phyloP scores from a whole-genome alignment of 2,329 filamentous ascomycete genomes.

The Fusarium sp. region DNA sequence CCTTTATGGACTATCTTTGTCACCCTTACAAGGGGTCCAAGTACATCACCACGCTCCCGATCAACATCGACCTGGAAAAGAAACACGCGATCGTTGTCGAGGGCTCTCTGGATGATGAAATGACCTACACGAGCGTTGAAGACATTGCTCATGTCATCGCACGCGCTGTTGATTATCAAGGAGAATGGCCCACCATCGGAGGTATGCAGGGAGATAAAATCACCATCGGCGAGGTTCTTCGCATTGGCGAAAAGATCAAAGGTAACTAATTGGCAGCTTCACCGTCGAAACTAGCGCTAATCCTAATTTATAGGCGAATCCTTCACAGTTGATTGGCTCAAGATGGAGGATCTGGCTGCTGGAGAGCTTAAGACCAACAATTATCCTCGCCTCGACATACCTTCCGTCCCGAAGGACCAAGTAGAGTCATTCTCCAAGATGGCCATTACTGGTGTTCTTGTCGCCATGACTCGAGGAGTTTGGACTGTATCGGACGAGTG shows the following conservation, averaged over 20 bases:
- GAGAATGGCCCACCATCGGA: slow-evolving; percentile 55
- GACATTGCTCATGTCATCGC: slow-evolving; percentile 57
- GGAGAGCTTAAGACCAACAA: slow-evolving; percentile 42
- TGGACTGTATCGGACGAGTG: slow-evolving; percentile 58
- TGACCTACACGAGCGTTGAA: slow-evolving; percentile 58
- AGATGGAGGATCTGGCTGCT: slow-evolving; percentile 31
- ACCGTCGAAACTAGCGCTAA: slow-evolving; percentile 30
- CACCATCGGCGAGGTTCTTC: slow-evolving; percentile 50
- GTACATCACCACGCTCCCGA: slow-evolving; percentile 54
- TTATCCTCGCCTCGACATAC: slow-evolving; percentile 20
- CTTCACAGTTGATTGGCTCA: slow-evolving; percentile 26
- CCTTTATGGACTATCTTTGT: slow-evolving; percentile 66
- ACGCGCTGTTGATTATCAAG: slow-evolving; percentile 56
- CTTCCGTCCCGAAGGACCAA: slow-evolving; percentile 37
- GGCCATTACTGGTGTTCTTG: slow-evolving; percentile 51
- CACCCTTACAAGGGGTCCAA: slow-evolving; percentile 60
- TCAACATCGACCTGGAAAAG: slow-evolving; percentile 52
- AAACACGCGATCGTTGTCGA: slow-evolving; percentile 57
- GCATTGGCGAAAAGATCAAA: slow-evolving; percentile 54
- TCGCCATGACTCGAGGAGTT: slow-evolving; percentile 49
- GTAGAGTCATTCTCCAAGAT: slow-evolving; percentile 39
- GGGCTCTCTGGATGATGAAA: slow-evolving; percentile 53
- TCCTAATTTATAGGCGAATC: slow-evolving; percentile 11
- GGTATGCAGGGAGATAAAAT: slow-evolving; percentile 56
- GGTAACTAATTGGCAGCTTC: slow-evolving; percentile 45